Evolutionary conservation across 345 rosid genomes (phyloP), one percentile per base, ranked within the genome.

Genomic region (Syzygium aqueum): DNA sequence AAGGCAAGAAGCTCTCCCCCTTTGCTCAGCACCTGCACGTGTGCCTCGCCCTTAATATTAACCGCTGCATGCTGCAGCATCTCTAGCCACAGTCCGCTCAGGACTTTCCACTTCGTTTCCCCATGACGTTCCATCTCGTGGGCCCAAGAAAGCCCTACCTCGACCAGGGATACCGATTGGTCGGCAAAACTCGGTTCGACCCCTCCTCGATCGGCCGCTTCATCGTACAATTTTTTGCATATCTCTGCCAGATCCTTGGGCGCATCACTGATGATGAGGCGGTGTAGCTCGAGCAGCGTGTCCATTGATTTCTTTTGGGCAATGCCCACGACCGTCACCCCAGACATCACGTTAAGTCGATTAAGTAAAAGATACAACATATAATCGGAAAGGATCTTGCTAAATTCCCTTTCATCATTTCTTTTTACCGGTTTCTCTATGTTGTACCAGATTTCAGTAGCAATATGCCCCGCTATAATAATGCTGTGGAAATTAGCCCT

Each of bases 401-500:
- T 3, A 2, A 28, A 3, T 30, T 65, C 43, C 10, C 37, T 63
- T 63, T 14, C 3, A 15, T 63, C 77, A 63, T 6, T 1, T 63
- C 3, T 30, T 15, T 17, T n/a, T 1, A 3, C 0, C 11, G 22
- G 1, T 30, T 16, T 16, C 6, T 30, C 43, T 16, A 0, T 65
- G 9, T 16, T 7, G 4, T 16, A 65, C 6, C 43, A 15, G 33
- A 65, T 65, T 65, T 65, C 43, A 16, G 23, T 67, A 17, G 0
- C 0, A 17, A 67, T 0, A 30, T 30, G 78, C 0, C 0, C 7
- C 4, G 0, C 0, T 7, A 65, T 28, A 8, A 16, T 65, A 6
- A 0, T 0, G 6, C 1, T 2, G 43, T 65, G 40, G 11, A 16
- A 2, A 28, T 3, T 15, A 28, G 6, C 77, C 2, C 3, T 65